These are phyloP conservation scores for Tetraselmis striata DNA, from an alignment of 139 green algal genomes.

Conservation along the genomic window DNA sequence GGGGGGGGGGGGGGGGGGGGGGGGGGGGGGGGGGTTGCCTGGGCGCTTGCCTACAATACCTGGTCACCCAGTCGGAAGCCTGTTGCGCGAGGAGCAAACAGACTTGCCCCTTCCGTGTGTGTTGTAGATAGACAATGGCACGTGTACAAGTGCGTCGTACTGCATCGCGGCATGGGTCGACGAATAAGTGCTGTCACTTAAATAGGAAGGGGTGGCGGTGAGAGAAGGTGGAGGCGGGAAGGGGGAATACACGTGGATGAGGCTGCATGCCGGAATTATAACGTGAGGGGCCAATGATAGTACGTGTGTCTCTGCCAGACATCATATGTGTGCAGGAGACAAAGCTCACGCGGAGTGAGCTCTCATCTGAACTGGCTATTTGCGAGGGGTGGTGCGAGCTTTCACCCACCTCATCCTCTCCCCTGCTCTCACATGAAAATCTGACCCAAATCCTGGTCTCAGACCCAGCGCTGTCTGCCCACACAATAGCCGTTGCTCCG, in stretches of 20 bases:
- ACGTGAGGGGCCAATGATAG: too few species aligned
- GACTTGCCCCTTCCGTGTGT: not conserved
- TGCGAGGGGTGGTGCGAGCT: constrained; percentile 42
- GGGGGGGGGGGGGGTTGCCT: too few species aligned
- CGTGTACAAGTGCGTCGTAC: too few species aligned
- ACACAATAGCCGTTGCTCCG: not conserved
- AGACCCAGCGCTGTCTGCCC: not conserved
- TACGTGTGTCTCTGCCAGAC: too few species aligned
- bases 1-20: too few species aligned
- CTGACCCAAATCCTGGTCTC: too few species aligned
- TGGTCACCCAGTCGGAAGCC: not conserved
- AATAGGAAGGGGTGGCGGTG: too few species aligned
- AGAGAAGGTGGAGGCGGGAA: not conserved
- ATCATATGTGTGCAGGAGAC: constrained; percentile 59
- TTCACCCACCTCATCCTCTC: not conserved
- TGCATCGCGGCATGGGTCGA: too few species aligned
- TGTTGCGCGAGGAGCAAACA: not conserved
- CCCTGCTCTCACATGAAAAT: not conserved
- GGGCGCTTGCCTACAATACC: too few species aligned
- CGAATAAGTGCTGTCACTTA: too few species aligned
- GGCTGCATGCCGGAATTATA: too few species aligned
- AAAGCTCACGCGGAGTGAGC: constrained; percentile 41
- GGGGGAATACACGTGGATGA: not conserved
- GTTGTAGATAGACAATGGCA: too few species aligned
- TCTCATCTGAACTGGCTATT: constrained; percentile 37